Evolutionary conservation across 2,329 filamentous ascomycete species (phyloP).

Genomic region (Aotearoamyces nothofagi): DNA sequence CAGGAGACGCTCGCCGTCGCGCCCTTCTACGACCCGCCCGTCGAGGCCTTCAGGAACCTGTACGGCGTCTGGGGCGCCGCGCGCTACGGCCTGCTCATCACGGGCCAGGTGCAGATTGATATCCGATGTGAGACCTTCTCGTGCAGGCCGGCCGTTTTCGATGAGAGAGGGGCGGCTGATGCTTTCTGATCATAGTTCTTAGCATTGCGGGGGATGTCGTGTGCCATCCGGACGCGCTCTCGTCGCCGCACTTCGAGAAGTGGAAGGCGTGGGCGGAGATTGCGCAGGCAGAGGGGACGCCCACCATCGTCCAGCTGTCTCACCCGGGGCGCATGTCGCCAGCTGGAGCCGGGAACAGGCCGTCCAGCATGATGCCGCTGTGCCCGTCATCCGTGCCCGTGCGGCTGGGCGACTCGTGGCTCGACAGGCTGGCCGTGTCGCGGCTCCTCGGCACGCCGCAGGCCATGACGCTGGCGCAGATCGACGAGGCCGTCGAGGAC

Average conservation of each 20-base stretch:
- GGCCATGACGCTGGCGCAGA: constrained; percentile 37
- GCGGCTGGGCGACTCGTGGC: constrained; percentile 22
- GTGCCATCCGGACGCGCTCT: constrained; percentile 23
- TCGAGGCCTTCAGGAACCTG: constrained; percentile 24
- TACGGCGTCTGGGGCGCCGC: constrained; percentile 38
- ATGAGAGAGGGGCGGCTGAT: too few relatives aligned
- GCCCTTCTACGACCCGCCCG: constrained; percentile 26
- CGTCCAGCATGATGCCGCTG: constrained; percentile 23
- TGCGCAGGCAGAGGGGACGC: constrained; percentile 20
- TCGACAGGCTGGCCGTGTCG: constrained; percentile 15
- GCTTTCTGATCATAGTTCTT: too few relatives aligned
- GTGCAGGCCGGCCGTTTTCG: too few relatives aligned
- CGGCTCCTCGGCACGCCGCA: constrained; percentile 33
- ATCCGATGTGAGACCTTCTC: too few relatives aligned
- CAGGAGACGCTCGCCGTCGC: too few relatives aligned
- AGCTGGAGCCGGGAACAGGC: constrained; percentile 21
- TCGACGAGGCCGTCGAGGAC: constrained; percentile 31
- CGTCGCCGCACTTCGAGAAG: constrained; percentile 19
- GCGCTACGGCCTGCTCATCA: constrained; percentile 36
- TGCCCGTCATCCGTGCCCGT: constrained; percentile 29
- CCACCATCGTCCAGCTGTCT: constrained; percentile 28
- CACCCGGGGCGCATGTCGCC: constrained; percentile 31
- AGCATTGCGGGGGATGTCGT: constrained; percentile 27
- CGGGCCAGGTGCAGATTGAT: constrained; percentile 18
- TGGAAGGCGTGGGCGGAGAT: constrained; percentile 24